Percentiles rank a stretch among this genome's conserved stretches.
Conservation (phyloP, 257 asterid species). For the Lycium barbarum region DNA sequence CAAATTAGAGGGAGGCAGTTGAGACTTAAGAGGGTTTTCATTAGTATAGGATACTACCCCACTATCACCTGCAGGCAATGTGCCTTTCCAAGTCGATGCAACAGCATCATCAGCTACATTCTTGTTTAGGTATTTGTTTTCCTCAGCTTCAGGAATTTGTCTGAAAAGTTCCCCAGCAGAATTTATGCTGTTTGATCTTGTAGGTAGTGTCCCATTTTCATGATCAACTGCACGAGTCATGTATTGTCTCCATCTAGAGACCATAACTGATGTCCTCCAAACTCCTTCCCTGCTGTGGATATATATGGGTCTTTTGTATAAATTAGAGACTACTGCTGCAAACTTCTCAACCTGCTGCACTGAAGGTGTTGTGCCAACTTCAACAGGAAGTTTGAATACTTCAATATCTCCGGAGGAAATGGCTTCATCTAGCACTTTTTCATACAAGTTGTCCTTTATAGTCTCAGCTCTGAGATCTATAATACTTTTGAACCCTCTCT, state of each 20-base stretch:
- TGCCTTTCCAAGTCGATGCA: slow-evolving; percentile 36
- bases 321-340: slow-evolving; percentile 71
- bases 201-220: slow-evolving; percentile 44
- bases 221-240: slow-evolving; percentile 50
- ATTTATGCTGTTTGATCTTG: slow-evolving; percentile 36
- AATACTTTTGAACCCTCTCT: slow-evolving; percentile 79
- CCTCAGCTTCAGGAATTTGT: slow-evolving; percentile 43
- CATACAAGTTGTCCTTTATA: slow-evolving; percentile 82
- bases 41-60: slow-evolving; percentile 43
- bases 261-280: slow-evolving; percentile 83
- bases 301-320: slow-evolving; percentile 66
- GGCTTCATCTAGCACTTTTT: slow-evolving; percentile 60
- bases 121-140: slow-evolving; percentile 37
- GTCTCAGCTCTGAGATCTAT: slow-evolving; percentile 91
- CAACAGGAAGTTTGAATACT: slow-evolving; percentile 77
- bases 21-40: slow-evolving; percentile 80
- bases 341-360: slow-evolving; percentile 76
- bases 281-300: slow-evolving; percentile 95
- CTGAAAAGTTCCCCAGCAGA: slow-evolving; percentile 40
- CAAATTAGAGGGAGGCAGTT: slow-evolving; percentile 74
- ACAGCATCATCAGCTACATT: slow-evolving; percentile 36
- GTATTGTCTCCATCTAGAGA: slow-evolving; percentile 92
- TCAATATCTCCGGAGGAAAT: slow-evolving; percentile 62
- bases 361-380: slow-evolving; percentile 84
- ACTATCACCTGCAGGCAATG: slow-evolving; percentile 38